Percentiles rank a stretch among this genome's conserved stretches.
phyloP scores from a whole-genome alignment of 2,329 filamentous ascomycete species.

The Cryphonectria carpinicola region DNA sequence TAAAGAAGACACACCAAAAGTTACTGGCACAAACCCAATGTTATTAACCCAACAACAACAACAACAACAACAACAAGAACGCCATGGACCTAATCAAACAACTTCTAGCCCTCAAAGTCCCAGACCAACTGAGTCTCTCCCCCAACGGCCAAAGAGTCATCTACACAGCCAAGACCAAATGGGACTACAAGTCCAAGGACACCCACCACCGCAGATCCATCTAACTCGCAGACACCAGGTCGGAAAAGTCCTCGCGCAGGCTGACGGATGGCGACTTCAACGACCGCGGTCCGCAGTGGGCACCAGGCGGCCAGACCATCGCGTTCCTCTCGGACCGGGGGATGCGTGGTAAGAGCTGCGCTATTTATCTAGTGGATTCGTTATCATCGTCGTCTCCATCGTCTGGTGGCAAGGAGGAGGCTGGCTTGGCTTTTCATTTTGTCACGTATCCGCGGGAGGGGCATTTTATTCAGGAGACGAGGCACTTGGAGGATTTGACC shows the following conservation, averaged over 20 bases:
- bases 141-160: conserved; percentile 1
- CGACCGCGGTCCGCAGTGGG: conserved; percentile 14
- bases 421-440: conserved; percentile 38
- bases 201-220: not conserved
- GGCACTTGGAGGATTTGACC: conserved; percentile 35
- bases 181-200: not conserved
- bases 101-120: conserved; percentile 2
- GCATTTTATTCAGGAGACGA: conserved; percentile 38
- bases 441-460: conserved; percentile 41
- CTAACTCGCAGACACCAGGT: conserved; percentile 11
- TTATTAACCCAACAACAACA: too few species aligned
- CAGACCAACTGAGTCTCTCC: conserved; percentile 46
- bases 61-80: not conserved
- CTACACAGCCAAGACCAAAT: not conserved
- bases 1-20: too few species aligned
- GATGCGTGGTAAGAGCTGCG: conserved; percentile 5
- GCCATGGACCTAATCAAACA: conserved; percentile 4
- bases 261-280: conserved; percentile 12
- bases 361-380: not conserved
- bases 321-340: conserved; percentile 13
- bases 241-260: conserved; percentile 7
- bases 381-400: not conserved
- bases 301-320: conserved; percentile 10
- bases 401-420: conserved; percentile 7
- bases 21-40: too few species aligned